Conservation (phyloP, 805 yeast species). For the Komagataella pastoris region DNA sequence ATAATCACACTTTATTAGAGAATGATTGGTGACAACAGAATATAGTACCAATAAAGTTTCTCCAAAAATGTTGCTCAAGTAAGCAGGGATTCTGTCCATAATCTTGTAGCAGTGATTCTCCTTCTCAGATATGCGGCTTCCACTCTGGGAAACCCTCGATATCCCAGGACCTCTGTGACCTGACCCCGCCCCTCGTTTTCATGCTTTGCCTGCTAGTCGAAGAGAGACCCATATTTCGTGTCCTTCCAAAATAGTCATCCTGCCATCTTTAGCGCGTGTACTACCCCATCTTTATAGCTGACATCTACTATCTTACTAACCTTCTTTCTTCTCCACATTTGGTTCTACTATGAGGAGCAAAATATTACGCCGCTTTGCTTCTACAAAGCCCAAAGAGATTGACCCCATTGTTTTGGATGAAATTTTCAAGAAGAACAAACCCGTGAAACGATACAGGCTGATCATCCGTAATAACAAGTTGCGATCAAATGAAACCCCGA, state of each 20-base stretch:
- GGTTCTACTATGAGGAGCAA: not conserved
- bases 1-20: not conserved
- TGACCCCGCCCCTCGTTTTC: not conserved
- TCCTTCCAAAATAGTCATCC: not conserved
- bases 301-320: not conserved
- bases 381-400: conserved; percentile 6
- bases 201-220: not conserved
- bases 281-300: not conserved
- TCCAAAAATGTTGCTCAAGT: too few relatives aligned
- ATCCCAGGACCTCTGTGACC: not conserved
- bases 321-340: not conserved
- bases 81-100: too few relatives aligned
- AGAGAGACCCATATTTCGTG: not conserved
- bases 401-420: conserved; percentile 16
- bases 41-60: too few relatives aligned
- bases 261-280: not conserved
- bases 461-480: not conserved
- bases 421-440: conserved; percentile 15
- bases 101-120: not conserved
- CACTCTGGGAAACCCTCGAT: not conserved
- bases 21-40: too few relatives aligned
- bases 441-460: conserved; percentile 3
- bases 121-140: not conserved
- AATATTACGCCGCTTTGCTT: not conserved
- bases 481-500: not conserved